Evolutionary conservation across 805 yeast genomes (phyloP).

Genomic region (Citeromyces matritensis): DNA sequence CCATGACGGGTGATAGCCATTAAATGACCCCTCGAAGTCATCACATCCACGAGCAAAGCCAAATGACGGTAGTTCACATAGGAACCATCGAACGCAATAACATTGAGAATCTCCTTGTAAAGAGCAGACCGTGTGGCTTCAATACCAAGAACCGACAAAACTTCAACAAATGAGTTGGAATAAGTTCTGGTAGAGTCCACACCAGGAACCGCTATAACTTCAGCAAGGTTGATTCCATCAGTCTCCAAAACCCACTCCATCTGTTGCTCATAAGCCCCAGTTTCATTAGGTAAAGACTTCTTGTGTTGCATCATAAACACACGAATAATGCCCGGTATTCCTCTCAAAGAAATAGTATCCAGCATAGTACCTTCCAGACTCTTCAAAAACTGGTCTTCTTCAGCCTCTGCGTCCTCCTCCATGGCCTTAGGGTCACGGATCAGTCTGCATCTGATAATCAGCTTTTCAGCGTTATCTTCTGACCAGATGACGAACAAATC

Average conservation of each 20-base stretch:
- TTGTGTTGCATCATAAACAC: slow-evolving; percentile 85
- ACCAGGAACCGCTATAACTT: slow-evolving; percentile 90
- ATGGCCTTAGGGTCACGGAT: slow-evolving; percentile 89
- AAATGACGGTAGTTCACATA: slow-evolving; percentile 97
- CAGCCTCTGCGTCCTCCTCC: slow-evolving; percentile 90
- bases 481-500: slow-evolving; percentile 98
- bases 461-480: slow-evolving; percentile 95
- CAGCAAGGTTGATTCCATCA: slow-evolving; percentile 93
- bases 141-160: slow-evolving; percentile 89
- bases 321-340: slow-evolving; percentile 87
- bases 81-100: slow-evolving; percentile 98
- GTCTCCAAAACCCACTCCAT: slow-evolving; percentile 98
- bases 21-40: slow-evolving; percentile 96
- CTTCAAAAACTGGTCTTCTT: slow-evolving; percentile 93
- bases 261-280: slow-evolving; percentile 79
- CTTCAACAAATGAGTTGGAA: slow-evolving; percentile 93
- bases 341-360: slow-evolving; percentile 87
- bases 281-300: slow-evolving; percentile 51
- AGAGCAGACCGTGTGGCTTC: slow-evolving; percentile 96
- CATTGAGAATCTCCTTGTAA: slow-evolving; percentile 89
- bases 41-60: slow-evolving; percentile 94
- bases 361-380: slow-evolving; percentile 93
- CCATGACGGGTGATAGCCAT: slow-evolving; percentile 99
- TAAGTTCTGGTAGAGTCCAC: slow-evolving; percentile 84
- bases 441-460: slow-evolving; percentile 95